A percentile compares a stretch with the other conserved stretches of the same genome.
phyloP scores from a whole-genome alignment of 495 filamentous ascomycete genomes.

The Glonium stellatum region DNA sequence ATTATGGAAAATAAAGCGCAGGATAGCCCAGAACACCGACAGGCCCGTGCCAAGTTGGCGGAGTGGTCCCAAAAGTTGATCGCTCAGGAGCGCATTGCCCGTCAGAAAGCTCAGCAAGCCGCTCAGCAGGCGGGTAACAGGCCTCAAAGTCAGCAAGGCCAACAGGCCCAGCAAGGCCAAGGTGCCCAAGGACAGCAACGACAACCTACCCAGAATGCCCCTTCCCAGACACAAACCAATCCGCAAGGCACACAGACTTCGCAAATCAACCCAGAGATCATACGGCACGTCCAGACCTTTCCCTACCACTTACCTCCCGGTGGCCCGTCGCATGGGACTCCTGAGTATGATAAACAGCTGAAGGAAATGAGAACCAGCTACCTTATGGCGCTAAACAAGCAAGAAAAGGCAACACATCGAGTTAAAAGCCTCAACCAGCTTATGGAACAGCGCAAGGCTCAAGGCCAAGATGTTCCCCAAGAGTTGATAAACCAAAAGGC shows the following conservation, averaged over 20 bases:
- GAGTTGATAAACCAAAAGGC: constrained; percentile 15
- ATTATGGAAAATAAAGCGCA: constrained; percentile 16
- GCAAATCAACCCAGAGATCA: constrained; percentile 22
- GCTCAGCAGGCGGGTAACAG: constrained; percentile 4
- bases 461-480: constrained; percentile 15
- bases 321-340: constrained; percentile 16
- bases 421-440: constrained; percentile 10
- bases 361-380: constrained; percentile 25
- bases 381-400: constrained; percentile 20
- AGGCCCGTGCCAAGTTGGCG: constrained; percentile 23
- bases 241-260: constrained; percentile 6
- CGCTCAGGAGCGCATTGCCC: constrained; percentile 12
- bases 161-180: constrained; percentile 15
- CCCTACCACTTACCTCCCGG: constrained; percentile 15
- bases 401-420: constrained; percentile 14
- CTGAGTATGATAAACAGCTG: constrained; percentile 22
- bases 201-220: constrained; percentile 11
- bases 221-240: not conserved
- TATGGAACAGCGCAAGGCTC: constrained; percentile 16
- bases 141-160: constrained; percentile 5
- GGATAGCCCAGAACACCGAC: constrained; percentile 16
- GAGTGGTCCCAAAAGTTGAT: constrained; percentile 27
- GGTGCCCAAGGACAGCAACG: constrained; percentile 6
- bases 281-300: constrained; percentile 25
- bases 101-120: constrained; percentile 9